These are phyloP conservation scores for Urostyla sp. DNA, from an alignment of 73 alveolate genomes.

Conservation along the genomic window DNA sequence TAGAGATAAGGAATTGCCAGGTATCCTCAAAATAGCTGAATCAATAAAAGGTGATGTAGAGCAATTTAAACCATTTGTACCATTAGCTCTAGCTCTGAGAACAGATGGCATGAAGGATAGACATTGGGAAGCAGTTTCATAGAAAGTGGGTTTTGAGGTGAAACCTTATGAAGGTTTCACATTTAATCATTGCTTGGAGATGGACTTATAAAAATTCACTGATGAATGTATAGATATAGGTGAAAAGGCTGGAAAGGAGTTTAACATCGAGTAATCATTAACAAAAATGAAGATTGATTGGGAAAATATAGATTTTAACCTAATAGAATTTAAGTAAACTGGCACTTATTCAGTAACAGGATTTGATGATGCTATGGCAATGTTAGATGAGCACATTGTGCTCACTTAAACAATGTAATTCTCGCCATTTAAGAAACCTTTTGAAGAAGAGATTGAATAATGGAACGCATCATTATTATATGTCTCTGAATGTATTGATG, in stretches of 20 bases:
- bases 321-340: conserved; percentile 78
- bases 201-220: conserved; percentile 83
- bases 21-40: conserved; percentile 83
- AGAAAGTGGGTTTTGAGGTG: conserved; percentile 89
- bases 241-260: conserved; percentile 95
- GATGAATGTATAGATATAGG: conserved; percentile 94
- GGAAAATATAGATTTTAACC: conserved; percentile 83
- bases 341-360: conserved; percentile 84
- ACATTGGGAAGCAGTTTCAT: conserved; percentile 93
- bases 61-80: conserved; percentile 93
- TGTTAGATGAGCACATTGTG: conserved; percentile 86
- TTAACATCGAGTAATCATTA: conserved; percentile 87
- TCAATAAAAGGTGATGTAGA: conserved; percentile 85
- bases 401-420: conserved; percentile 86
- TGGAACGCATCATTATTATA: conserved; percentile 64
- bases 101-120: conserved; percentile 97
- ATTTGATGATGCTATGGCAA: conserved; percentile 82
- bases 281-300: conserved; percentile 82
- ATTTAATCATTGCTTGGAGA: conserved; percentile 84
- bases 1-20: conserved; percentile 78
- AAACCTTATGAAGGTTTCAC: conserved; percentile 92
- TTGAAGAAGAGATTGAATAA: conserved; percentile 73
- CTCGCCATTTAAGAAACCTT: conserved; percentile 78
- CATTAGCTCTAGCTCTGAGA: conserved; percentile 92
- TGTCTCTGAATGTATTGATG: conserved; percentile 85